phyloP scores from a whole-genome alignment of 345 rosid species.

The Eucalyptus pauciflora region DNA sequence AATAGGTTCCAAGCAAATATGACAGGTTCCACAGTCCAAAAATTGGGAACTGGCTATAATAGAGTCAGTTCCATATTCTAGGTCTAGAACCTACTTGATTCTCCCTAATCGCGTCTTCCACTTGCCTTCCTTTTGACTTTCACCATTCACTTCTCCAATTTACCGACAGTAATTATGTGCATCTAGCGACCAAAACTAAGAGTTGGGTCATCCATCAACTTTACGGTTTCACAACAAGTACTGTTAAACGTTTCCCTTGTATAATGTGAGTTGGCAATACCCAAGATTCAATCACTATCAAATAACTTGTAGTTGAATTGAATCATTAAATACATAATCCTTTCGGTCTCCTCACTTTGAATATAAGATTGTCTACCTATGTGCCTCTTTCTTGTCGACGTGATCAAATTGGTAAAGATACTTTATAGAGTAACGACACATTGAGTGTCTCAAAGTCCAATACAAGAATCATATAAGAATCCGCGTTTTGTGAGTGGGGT shows the following conservation, averaged over 20 bases:
- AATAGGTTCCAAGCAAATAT: background rate
- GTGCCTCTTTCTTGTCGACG: background rate
- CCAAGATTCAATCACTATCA: background rate
- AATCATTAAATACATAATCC: background rate
- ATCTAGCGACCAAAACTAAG: background rate
- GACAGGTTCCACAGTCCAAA: accelerated
- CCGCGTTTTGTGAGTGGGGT: background rate
- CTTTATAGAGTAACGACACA: background rate
- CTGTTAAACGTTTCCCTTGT: accelerated
- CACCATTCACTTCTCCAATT: background rate
- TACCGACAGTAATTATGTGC: background rate
- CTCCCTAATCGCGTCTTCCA: background rate
- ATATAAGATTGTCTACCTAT: background rate
- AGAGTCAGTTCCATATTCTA: background rate
- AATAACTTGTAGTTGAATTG: background rate
- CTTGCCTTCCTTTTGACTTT: background rate
- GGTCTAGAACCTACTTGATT: background rate
- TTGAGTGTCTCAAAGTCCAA: background rate
- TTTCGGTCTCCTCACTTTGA: background rate
- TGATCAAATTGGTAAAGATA: background rate
- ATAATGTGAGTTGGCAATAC: background rate
- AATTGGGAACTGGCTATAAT: background rate
- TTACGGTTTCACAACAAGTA: background rate
- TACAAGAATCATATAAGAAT: background rate
- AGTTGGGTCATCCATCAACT: background rate